Base-by-base conservation (phyloP, 73 alveolate genomes). In the Paramecium biaurelia region DNA sequence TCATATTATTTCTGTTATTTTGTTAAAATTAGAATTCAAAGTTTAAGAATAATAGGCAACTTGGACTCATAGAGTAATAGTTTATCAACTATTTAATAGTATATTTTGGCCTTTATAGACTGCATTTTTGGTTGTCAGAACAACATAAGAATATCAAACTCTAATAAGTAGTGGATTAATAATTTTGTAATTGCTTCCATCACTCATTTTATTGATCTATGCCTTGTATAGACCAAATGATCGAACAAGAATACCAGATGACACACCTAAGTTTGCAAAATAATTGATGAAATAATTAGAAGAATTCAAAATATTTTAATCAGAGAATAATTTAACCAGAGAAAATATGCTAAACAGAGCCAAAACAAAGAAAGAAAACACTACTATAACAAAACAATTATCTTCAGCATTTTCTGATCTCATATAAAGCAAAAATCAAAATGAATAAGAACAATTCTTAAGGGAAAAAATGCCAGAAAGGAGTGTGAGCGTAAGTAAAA, bases 91-190 rank as follows among this genome's bases (percentile, higher is more conserved):
- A 30, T 30, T 12, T 26, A 14, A 4, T 63, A 63, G 84, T n/a
- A 63, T 63, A 79, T 79, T 79, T 79, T 79, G 90, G 90, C 90
- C 90, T 30, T 42, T 79, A 24, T 45, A 79, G 18, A 43, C 76
- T 20, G 70, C 74, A 43, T 79, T 79, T 79, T 26, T 79, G 20
- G 70, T 38, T 2, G 76, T 79, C 3, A 41, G 90, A 23, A 24
- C 56, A 21, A 5, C 56, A 20, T 47, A 41, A 43, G 72, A 63
- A 41, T 43, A 79, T 79, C 32, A 79, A 34, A 72, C 86, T 42
- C 12, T 79, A 9, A 23, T 79, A 9, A 79, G 41, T 18, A 34
- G 72, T 11, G 45, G 34, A 41, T 45, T 79, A 11, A 47, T 79
- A n/a, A 23, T 79, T 5, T 79, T 79, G 15, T 43, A 79, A 79